Base-by-base conservation (phyloP, 2,329 filamentous ascomycete species). In the Colletotrichum costaricense region DNA sequence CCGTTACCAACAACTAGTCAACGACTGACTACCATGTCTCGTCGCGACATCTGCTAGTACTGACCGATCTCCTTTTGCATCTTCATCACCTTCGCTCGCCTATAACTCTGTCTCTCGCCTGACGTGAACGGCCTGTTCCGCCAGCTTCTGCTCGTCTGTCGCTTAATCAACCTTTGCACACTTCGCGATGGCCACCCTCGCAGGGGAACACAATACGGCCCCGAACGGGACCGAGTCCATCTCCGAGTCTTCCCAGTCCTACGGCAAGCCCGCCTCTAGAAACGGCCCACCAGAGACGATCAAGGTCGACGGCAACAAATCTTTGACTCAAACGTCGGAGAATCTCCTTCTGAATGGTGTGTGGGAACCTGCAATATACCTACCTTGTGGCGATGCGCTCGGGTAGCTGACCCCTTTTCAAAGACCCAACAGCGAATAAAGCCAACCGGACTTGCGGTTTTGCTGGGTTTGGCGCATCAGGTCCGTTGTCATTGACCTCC, bases 341-440 rank as follows among this genome's bases (percentile, higher is more conserved):
- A 76, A 79, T 11, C 77, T 85, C 52, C 75, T 80, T 52, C 67
- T 84, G 26, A 75, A 79, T 69, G 83, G 84, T 85, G 79, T 70
- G 80, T 74, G 55, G 54, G 38, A 65, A 30, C 67, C 24, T 33
- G 49, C n/a, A 35, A 30, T 30, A 33, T 38, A 42, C 38, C 60
- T 55, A 33, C 19, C 33, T 42, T 26, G 12, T 35, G 30, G 42
- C 59, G 59, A 65, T 67, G 73, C 59, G 60, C 56, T 49, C 24
- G 22, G 55, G 59, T 52, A 30, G 66, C 66, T 72, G 66, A 72
- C 70, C 56, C 30, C 42, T 19, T 49, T 66, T n/a, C 24, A 5
- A 42, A 72, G 69, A 72, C 42, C 58, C 70, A 22, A 26, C 67
- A 38, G 60, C 63, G 52, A 68, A 62, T n/a, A 75, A 76, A 46